These are phyloP conservation scores for Chrysanthemum makinoi DNA, from an alignment of 129 eudicot genomes.

Conservation along the genomic window DNA sequence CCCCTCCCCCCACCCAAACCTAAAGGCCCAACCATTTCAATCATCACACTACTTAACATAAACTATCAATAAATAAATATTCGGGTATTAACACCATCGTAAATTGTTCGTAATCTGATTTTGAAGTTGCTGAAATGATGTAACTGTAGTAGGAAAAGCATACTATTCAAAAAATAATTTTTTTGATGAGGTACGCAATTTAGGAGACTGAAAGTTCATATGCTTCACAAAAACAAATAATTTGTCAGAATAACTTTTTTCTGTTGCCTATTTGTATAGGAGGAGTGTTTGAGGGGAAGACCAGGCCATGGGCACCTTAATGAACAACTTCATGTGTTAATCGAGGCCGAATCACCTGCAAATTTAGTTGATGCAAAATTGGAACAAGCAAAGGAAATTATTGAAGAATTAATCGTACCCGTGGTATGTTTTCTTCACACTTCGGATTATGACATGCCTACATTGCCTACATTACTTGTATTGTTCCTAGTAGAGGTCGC, in stretches of 20 bases:
- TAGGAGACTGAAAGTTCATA: neutral
- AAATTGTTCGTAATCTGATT: too few species aligned
- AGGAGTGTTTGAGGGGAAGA: constrained; percentile 59
- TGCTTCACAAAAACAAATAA: constrained; percentile 2
- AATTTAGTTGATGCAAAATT: constrained; percentile 44
- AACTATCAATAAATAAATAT: too few species aligned
- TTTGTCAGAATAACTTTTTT: neutral
- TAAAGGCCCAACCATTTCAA: too few species aligned
- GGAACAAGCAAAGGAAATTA: constrained; percentile 52
- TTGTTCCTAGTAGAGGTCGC: neutral
- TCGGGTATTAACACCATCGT: too few species aligned
- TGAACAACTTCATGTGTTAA: constrained; percentile 62
- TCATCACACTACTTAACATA: too few species aligned
- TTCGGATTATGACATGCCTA: neutral
- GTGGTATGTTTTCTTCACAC: constrained; percentile 41
- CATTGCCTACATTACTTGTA: neutral
- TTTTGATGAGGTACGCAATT: neutral
- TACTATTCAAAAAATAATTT: neutral
- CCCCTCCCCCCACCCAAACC: neutral
- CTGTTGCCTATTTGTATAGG: constrained; percentile 33
- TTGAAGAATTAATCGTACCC: constrained; percentile 60
- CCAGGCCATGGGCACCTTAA: constrained; percentile 62
- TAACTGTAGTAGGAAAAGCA: too few species aligned
- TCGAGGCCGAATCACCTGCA: constrained; percentile 63
- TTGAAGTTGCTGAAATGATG: too few species aligned